A percentile compares a stretch with the other conserved stretches of the same genome.
Conservation (phyloP, 2,329 filamentous ascomycete species). For the Penicillium griseofulvum region DNA sequence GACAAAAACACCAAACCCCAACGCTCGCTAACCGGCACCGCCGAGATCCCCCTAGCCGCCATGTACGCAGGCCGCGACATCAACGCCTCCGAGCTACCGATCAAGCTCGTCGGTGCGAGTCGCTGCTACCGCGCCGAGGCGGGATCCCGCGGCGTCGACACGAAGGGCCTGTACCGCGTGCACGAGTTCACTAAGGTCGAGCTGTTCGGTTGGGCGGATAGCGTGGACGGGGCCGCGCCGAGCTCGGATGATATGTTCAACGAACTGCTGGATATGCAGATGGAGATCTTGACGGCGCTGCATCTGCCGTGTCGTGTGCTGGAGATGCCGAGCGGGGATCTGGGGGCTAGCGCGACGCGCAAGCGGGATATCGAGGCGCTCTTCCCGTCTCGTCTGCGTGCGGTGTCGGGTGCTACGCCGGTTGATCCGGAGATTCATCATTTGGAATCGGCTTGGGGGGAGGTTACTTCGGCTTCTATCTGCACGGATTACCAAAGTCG, state of each 20-base stretch:
- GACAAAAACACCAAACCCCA: conserved; percentile 64
- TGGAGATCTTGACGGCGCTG: conserved; percentile 73
- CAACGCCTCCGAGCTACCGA: conserved; percentile 63
- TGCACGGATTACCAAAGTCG: conserved; percentile 94
- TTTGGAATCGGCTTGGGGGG: conserved; percentile 74
- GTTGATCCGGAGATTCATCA: conserved; percentile 9
- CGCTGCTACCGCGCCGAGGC: conserved; percentile 96
- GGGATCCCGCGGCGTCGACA: conserved; percentile 81
- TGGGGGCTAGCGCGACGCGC: conserved; percentile 80
- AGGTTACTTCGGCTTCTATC: conserved; percentile 84
- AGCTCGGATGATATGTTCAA: conserved; percentile 60
- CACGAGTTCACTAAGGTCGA: conserved; percentile 99
- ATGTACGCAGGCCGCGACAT: conserved; percentile 77
- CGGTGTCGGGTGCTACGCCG: neutral
- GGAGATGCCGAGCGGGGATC: conserved; percentile 85
- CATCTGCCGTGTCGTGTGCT: conserved; percentile 83
- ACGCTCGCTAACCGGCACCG: conserved; percentile 78
- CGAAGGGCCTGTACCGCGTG: conserved; percentile 92
- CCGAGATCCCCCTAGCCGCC: conserved; percentile 89
- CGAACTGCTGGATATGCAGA: conserved; percentile 85
- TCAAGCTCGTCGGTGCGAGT: conserved; percentile 78
- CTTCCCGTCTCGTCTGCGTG: conserved; percentile 73
- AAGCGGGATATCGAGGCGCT: conserved; percentile 94
- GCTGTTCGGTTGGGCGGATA: conserved; percentile 84
- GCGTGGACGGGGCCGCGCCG: conserved; percentile 46